Evolutionary conservation across 495 filamentous ascomycete species (phyloP).

Genomic region (Hypoxylon rickii): DNA sequence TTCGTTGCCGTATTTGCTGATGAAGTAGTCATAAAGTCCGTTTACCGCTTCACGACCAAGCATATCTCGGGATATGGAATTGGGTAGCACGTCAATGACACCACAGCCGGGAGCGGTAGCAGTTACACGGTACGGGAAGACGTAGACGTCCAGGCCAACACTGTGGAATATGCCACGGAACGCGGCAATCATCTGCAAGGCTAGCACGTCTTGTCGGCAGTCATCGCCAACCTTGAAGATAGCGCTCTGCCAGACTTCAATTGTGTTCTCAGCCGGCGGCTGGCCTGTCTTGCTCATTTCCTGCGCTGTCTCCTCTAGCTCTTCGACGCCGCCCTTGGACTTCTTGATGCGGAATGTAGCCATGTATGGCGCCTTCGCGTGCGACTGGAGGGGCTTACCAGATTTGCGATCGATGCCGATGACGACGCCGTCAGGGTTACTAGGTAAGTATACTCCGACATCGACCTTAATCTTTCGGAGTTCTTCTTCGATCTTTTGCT

Average conservation of each 20-base stretch:
- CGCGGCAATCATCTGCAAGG: slow-evolving; percentile 94
- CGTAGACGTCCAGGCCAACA: slow-evolving; percentile 93
- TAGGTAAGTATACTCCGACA: slow-evolving; percentile 94
- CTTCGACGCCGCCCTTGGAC: slow-evolving; percentile 58
- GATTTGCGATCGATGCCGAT: slow-evolving; percentile 97
- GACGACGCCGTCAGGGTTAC: slow-evolving; percentile 94
- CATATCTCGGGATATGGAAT: slow-evolving; percentile 98
- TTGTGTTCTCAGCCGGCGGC: slow-evolving; percentile 54
- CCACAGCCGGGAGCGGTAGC: slow-evolving; percentile 98
- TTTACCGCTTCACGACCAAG: slow-evolving; percentile 97
- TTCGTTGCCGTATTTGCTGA: slow-evolving; percentile 95
- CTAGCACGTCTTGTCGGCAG: slow-evolving; percentile 95
- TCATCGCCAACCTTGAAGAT: slow-evolving; percentile 99
- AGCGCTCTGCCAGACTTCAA: slow-evolving; percentile 97
- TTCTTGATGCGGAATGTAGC: slow-evolving; percentile 97
- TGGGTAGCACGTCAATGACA: slow-evolving; percentile 96
- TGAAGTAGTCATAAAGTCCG: slow-evolving; percentile 96
- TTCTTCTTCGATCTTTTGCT: slow-evolving; percentile 98
- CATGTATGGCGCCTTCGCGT: slow-evolving; percentile 98
- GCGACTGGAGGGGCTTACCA: slow-evolving; percentile 94
- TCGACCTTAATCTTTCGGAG: slow-evolving; percentile 95
- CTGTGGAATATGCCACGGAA: slow-evolving; percentile 95
- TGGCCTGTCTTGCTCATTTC: slow-evolving; percentile 41
- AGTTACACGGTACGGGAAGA: slow-evolving; percentile 96
- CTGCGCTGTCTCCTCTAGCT: slow-evolving; percentile 50